Evolutionary conservation across 140 eudicot species (phyloP), one percentile per base, ranked within the genome.

Genomic region (Anethum foeniculum): DNA sequence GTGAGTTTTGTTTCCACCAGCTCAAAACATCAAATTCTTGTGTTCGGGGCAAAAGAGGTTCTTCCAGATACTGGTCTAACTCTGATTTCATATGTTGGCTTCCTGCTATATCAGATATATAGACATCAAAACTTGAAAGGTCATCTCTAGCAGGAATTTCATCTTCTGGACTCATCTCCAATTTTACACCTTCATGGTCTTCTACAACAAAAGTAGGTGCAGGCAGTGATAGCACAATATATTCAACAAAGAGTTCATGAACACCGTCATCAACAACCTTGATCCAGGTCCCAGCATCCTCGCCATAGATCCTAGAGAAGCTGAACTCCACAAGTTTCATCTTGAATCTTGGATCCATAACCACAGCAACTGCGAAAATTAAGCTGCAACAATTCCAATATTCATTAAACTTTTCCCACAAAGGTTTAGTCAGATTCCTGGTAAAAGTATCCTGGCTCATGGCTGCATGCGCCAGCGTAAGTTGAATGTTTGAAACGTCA

Each of bases 11-110:
- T 71, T 84, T 87, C 93, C 93, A 86, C 93, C 93, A 89, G 28
- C 86, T 88, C 78, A 89, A 46, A 30, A 86, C 86, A 79, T 89
- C 88, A 46, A 89, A 85, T 25, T 85, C 93, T 47, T 85, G 85
- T 25, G 36, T 80, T 23, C 86, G 84, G 13, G 90, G 89, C 79
- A 81, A 25, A 39, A 81, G 69, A 10, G 87, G 12, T 79, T 89
- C 93, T 28, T 86, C 87, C 15, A 89, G 83, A 68, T 89, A 86
- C 67, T 71, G 87, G 77, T 89, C 92, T 28, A 88, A 44, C 48
- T 88, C 92, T 3, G 84, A 84, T 52, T 86, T 86, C 74, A 72
- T 71, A 32, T 80, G 82, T 49, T 77, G 83, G 19, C 43, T 80
- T 38, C 69, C 73, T 30, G 81, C 54, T 46, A 75, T 68, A 34